Evolutionary conservation across 2,329 filamentous ascomycete species (phyloP), one percentile per base, ranked within the genome.

Genomic region (Diaporthe helianthi): DNA sequence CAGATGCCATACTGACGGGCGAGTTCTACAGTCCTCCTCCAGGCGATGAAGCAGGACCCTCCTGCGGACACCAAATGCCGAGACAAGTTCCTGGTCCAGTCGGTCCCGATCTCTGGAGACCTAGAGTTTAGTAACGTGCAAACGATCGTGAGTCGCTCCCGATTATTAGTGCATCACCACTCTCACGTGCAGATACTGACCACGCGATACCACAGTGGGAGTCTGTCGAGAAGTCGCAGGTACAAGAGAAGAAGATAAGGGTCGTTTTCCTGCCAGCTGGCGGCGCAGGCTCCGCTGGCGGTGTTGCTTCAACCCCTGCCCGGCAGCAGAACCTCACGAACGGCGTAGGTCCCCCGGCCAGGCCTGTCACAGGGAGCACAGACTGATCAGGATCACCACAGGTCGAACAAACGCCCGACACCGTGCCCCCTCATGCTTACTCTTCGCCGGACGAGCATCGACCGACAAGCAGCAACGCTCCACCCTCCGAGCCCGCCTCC

Each of bases 21-120:
- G 63, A 72, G 77, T 69, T 80, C 78, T 67, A 74, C 72, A 97
- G 96, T 99, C 69, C 90, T 98, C 46, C 89, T 99, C 51, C 96
- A 99, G 83, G 94, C 95, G 29, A 98, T 99, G 96, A 98, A 97
- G 85, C 89, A 93, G 78, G 94, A 98, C 77, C 95, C 95, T 68
- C 88, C 94, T 24, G 80, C 85, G 69, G 94, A 97, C 79, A 90
- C 92, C 72, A 94, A 93, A 80, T 99, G 96, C 84, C 92, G 93
- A 80, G 95, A 98, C 87, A 98, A 98, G 84, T 98, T 98, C 81
- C 88, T 98, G 67, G 95, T 98, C 44, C 95, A 98, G 82, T 97
- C 94, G 31, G 93, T 97, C 60, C 86, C 90, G 64, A 92, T 98
- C 73, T 91, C 91, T 26, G 86, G 90, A 72, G 93, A 97, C 77